phyloP scores from a whole-genome alignment of 2,329 filamentous ascomycete species.

The Fusarium torulosum region DNA sequence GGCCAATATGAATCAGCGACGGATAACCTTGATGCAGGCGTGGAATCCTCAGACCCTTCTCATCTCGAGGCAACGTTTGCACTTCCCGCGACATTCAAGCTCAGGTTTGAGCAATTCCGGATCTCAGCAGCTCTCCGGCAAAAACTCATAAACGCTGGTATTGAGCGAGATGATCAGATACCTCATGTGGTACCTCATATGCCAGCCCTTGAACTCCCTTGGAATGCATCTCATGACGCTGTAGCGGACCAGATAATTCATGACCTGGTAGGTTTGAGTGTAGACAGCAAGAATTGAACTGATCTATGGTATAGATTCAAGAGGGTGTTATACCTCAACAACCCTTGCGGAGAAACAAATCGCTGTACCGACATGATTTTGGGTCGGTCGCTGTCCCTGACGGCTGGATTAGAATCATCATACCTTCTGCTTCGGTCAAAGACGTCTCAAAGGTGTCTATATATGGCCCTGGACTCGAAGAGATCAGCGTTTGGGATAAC shows the following conservation, averaged over 20 bases:
- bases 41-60: not conserved
- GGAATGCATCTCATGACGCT: rapidly evolving
- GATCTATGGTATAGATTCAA: not conserved
- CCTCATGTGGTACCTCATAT: not conserved
- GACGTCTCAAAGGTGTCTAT: not conserved
- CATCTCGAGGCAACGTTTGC: not conserved
- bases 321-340: not conserved
- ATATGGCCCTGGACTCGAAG: not conserved
- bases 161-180: not conserved
- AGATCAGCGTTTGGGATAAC: not conserved
- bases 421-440: not conserved
- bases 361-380: not conserved
- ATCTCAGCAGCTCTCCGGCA: not conserved
- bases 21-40: not conserved
- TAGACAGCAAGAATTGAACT: too few species aligned
- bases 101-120: not conserved
- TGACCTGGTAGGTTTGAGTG: not conserved
- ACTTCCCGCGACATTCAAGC: not conserved
- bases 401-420: not conserved
- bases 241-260: not conserved
- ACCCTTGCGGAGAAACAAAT: not conserved
- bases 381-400: not conserved
- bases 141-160: not conserved
- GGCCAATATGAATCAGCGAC: not conserved
- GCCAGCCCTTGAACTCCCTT: not conserved